Base-by-base conservation (phyloP, 441 rosid species). In the Manihot esculenta region DNA sequence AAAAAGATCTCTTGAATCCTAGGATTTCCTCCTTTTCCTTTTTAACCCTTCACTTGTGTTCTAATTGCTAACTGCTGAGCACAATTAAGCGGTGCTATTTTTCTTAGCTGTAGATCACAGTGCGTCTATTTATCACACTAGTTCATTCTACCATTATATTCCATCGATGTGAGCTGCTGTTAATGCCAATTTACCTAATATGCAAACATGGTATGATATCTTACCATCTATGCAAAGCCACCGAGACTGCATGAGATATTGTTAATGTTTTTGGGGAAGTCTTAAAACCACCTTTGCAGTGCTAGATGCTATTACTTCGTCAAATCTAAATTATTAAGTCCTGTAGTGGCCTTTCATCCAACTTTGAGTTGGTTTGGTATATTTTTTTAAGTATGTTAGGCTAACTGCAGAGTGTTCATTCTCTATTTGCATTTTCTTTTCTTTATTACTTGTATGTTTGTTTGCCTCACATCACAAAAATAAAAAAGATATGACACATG, bases 311-410 rank as follows among this genome's bases (percentile, higher is more conserved):
- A 9, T 30, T 60, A n/a, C 54, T 35, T 60, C 74, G 14, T 55
- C 21, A 49, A 56, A 33, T 27, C 33, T 27, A 24, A 18, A 18
- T 27, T 17, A 9, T 44, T 30, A 30, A 41, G 13, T 8, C 38
- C 50, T 59, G 26, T 17, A 44, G 62, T 51, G 10, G 66, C 51
- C 24, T 63, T 33, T 68, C 35, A 38, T 62, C 17, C 45, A 64
- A 59, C 50, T 70, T 62, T 74, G 58, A 53, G 58, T 53, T 63
- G 62, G 20, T 48, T 67, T 63, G 50, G 51, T 62, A 6, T 67
- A 24, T 71, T 57, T 27, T 24, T 74, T 33, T 48, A 24, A 21
- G 44, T 58, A 59, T 51, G 18, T 70, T 35, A 26, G 27, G 60
- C 11, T 23, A 56, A n/a, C 64, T 41, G 23, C 30, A 18, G 48